Evolutionary conservation across 768 basidiomycete genomes (phyloP), one percentile per base, ranked within the genome.

Genomic region (Favolaschia claudopus): DNA sequence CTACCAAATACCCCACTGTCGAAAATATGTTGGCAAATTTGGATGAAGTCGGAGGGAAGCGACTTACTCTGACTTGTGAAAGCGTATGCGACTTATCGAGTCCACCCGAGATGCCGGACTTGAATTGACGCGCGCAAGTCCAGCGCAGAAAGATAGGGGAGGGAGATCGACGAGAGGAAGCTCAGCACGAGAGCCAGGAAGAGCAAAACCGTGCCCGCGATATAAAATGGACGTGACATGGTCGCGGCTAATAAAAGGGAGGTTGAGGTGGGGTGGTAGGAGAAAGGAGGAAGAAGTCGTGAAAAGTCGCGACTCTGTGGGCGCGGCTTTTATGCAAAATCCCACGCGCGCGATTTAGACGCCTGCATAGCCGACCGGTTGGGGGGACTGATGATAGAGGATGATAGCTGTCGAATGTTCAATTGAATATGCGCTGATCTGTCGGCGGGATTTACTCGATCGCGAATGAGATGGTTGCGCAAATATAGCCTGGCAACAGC

Each of bases 141-240:
- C 22, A 64, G 29, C 9, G 51, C 50, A 13, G 17, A 29, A 5
- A 56, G n/a, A 14, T 37, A 12, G 1, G 62, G 62, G 22, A 51
- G 20, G 1, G 62, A 64, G 47, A 64, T 60, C 10, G 58, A 56
- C 1, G 42, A 22, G 7, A 64, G 13, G n/a, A 64, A 27, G 10
- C 42, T 55, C 19, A 64, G 33, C 6, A 64, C 17, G 9, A 60
- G 48, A 15, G 62, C 62, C 27, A 60, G 20, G 2, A 43, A 46
- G 13, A 64, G 43, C n/a, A 34, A 60, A 17, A 20, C 43, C 5
- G 50, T 58, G 5, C 62, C 62, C 4, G 57, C n/a, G 25, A 60
- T 27, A 42, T 44, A 57, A 36, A 53, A 39, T 31, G 33, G 33
- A 17, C 38, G 44, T 5, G 62, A 27, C 57, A 55, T 63, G 2